Evolutionary conservation across 179 eudicot species (phyloP).

Genomic region (Camellia oleifera): DNA sequence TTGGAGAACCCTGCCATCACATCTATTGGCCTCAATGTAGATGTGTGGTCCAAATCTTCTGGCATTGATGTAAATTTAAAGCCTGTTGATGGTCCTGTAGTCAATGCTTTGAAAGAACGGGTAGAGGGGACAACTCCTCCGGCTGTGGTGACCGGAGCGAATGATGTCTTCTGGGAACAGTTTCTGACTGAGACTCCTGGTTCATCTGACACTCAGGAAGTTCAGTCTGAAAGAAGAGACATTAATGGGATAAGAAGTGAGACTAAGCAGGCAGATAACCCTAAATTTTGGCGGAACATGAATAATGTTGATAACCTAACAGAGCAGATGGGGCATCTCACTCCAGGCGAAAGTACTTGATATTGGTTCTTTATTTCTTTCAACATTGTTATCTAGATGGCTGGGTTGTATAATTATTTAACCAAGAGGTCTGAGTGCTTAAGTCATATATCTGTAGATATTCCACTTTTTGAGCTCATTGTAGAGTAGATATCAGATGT

Average conservation of each 20-base stretch:
- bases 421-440: slow-evolving; percentile 14
- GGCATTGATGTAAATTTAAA: slow-evolving; percentile 33
- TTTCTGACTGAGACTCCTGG: slow-evolving; percentile 43
- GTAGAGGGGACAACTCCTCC: slow-evolving; percentile 12
- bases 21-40: slow-evolving; percentile 20
- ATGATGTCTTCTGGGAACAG: slow-evolving; percentile 53
- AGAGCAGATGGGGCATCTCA: slow-evolving; percentile 35
- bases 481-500: not conserved
- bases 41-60: slow-evolving; percentile 21
- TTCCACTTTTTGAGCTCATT: slow-evolving; percentile 6
- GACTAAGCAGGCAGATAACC: slow-evolving; percentile 19
- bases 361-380: slow-evolving; percentile 7
- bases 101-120: slow-evolving; percentile 5
- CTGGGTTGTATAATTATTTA: slow-evolving; percentile 1
- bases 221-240: slow-evolving; percentile 32
- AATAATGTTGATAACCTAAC: slow-evolving; percentile 29
- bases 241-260: slow-evolving; percentile 15
- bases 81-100: slow-evolving; percentile 18
- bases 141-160: slow-evolving; percentile 23
- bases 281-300: slow-evolving; percentile 27
- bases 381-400: not conserved
- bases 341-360: slow-evolving; percentile 26
- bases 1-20: slow-evolving; percentile 30
- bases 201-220: slow-evolving; percentile 32
- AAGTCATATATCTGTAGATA: slow-evolving; percentile 12